Conservation (phyloP, 495 filamentous ascomycete genomes). For the Chaetomium tenue region DNA sequence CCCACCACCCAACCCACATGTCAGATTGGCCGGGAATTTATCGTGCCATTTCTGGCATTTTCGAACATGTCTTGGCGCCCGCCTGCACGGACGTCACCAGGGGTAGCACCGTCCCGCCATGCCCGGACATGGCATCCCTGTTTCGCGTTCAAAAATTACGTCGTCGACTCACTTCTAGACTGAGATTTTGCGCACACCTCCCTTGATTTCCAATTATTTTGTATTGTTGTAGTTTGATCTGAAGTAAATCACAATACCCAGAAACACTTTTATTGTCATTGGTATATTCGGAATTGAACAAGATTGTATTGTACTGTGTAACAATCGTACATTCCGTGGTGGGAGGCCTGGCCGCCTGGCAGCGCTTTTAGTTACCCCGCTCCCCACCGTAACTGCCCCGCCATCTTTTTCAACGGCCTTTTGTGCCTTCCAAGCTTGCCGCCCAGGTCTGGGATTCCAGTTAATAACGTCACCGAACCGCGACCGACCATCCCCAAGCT, state of each 20-base stretch:
- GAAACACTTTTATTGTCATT: background rate
- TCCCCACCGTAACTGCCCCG: conserved; percentile 28
- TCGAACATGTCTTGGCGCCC: background rate
- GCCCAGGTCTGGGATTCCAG: conserved; percentile 8
- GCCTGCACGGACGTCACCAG: conserved; percentile 5
- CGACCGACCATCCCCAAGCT: background rate
- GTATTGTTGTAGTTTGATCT: background rate
- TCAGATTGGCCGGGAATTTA: conserved; percentile 31
- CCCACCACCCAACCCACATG: background rate
- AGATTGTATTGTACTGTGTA: too few relatives aligned
- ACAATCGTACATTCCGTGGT: too few relatives aligned
- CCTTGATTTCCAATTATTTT: background rate
- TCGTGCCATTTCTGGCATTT: conserved; percentile 24
- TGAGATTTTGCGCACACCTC: background rate
- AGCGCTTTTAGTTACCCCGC: conserved; percentile 24
- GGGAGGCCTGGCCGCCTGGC: background rate
- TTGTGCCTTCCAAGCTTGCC: conserved; percentile 11
- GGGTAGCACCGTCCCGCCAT: conserved; percentile 24
- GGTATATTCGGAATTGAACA: background rate
- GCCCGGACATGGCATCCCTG: conserved; percentile 29
- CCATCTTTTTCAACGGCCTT: conserved; percentile 17
- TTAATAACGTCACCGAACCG: conserved; percentile 17
- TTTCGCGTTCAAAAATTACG: conserved; percentile 32
- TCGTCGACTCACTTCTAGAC: conserved; percentile 23
- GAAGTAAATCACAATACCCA: background rate